Conservation (phyloP, 2,329 filamentous ascomycete genomes). For the Aspergillus awamori region DNA sequence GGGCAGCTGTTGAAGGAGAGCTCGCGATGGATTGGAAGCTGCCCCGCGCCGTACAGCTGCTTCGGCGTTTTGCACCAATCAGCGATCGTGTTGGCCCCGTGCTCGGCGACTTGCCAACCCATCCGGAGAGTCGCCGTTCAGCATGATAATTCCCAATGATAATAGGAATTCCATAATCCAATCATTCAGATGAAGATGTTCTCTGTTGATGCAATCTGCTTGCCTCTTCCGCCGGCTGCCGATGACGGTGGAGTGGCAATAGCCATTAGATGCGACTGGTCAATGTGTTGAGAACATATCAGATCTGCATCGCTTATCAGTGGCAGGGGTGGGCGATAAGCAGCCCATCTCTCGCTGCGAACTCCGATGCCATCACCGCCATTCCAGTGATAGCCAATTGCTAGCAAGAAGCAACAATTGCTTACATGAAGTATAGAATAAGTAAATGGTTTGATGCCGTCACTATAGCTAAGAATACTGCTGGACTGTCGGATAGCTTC, state of each 20-base stretch:
- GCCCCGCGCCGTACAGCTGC: constrained; percentile 3
- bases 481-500: too few relatives aligned
- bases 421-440: too few relatives aligned
- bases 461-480: too few relatives aligned
- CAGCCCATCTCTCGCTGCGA: neutral
- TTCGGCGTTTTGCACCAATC: constrained; percentile 19
- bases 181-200: neutral
- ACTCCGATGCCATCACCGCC: neutral
- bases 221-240: neutral
- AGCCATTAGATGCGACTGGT: neutral
- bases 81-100: neutral
- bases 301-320: neutral
- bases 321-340: neutral
- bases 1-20: constrained; percentile 4
- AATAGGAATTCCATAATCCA: neutral
- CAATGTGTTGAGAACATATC: neutral
- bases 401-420: too few relatives aligned
- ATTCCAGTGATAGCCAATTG: neutral
- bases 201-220: neutral
- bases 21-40: constrained; percentile 5
- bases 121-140: neutral
- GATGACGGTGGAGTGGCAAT: neutral
- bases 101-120: constrained; percentile 10
- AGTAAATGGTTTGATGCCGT: too few relatives aligned
- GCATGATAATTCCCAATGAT: neutral